These are phyloP conservation scores for Pythium monospermum DNA, from an alignment of 352 stramenopile genomes.

Conservation along the genomic window DNA sequence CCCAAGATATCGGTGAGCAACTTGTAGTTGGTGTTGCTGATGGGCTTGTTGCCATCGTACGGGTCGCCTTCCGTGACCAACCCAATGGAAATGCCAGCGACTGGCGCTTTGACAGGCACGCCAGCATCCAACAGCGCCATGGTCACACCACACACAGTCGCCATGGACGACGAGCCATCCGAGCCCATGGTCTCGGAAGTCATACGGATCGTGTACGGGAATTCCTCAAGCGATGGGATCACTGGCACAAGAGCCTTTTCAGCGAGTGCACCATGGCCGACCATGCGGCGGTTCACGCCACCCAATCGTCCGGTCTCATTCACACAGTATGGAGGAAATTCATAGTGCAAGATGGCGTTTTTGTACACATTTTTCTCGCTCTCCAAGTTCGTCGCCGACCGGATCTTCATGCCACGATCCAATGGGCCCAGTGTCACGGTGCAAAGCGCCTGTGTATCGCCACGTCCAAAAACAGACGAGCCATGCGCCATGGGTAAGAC, in stretches of 20 bases:
- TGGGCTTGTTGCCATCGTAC: slow-evolving; percentile 58
- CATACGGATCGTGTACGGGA: slow-evolving; percentile 96
- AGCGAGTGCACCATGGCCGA: slow-evolving; percentile 96
- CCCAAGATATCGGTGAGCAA: slow-evolving; percentile 97
- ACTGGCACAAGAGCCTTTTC: slow-evolving; percentile 94
- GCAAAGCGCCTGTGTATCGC: slow-evolving; percentile 88
- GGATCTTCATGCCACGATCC: slow-evolving; percentile 67
- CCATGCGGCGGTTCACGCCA: slow-evolving; percentile 89
- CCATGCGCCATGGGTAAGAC: slow-evolving; percentile 88
- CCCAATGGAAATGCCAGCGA: slow-evolving; percentile 96
- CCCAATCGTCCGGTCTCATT: slow-evolving; percentile 91
- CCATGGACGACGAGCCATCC: slow-evolving; percentile 94
- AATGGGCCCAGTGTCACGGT: slow-evolving; percentile 85
- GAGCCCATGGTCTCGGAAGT: slow-evolving; percentile 95
- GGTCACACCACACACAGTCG: slow-evolving; percentile 95
- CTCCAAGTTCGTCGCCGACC: slow-evolving; percentile 47
- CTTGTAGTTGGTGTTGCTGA: slow-evolving; percentile 70
- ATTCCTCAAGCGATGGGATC: slow-evolving; percentile 88
- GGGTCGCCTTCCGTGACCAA: slow-evolving; percentile 69
- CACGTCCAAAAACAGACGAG: slow-evolving; percentile 83
- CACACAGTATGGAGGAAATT: slow-evolving; percentile 97
- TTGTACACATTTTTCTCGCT: slow-evolving; percentile 47
- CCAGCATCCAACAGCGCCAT: slow-evolving; percentile 96
- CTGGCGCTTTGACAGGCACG: slow-evolving; percentile 90
- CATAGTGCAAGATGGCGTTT: slow-evolving; percentile 96